Evolutionary conservation across 2,329 filamentous ascomycete genomes (phyloP).

Genomic region (Fusarium lyarnte): DNA sequence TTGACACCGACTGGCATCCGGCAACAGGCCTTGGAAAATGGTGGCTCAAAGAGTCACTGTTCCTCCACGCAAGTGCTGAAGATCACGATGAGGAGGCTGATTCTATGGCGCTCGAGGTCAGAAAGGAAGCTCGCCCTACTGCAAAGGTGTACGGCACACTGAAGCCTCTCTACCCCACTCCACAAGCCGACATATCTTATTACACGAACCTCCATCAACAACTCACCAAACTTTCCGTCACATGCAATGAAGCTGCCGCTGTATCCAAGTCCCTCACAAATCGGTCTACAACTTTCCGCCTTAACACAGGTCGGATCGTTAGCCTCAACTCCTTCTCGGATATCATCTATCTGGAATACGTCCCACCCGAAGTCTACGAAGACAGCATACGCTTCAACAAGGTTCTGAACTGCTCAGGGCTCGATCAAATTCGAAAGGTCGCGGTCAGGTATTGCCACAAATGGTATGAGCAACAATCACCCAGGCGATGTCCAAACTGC

Average conservation of each 20-base stretch:
- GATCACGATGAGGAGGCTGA: conserved; percentile 32
- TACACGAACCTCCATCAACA: conserved; percentile 45
- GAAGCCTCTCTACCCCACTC: conserved; percentile 41
- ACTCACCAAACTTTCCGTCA: conserved; percentile 40
- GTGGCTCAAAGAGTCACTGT: conserved; percentile 24
- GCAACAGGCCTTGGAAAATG: conserved; percentile 33
- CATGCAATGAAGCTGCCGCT: conserved; percentile 42
- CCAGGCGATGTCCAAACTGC: conserved; percentile 47
- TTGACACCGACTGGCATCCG: conserved; percentile 34
- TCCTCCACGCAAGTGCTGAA: background rate
- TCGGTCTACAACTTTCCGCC: conserved; percentile 37
- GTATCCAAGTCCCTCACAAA: conserved; percentile 35
- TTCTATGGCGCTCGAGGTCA: conserved; percentile 39
- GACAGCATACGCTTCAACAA: conserved; percentile 41
- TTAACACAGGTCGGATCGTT: conserved; percentile 43
- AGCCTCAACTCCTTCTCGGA: conserved; percentile 45
- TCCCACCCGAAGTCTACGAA: conserved; percentile 44
- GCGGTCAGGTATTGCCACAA: conserved; percentile 55
- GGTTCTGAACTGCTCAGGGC: conserved; percentile 40
- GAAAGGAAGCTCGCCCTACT: conserved; percentile 32
- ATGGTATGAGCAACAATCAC: conserved; percentile 49
- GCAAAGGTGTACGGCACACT: conserved; percentile 30
- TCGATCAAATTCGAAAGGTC: conserved; percentile 50
- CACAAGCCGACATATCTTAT: conserved; percentile 48
- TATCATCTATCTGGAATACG: conserved; percentile 49